phyloP scores from a whole-genome alignment of 176 grass and related monocot species.

The Carex kokanica region DNA sequence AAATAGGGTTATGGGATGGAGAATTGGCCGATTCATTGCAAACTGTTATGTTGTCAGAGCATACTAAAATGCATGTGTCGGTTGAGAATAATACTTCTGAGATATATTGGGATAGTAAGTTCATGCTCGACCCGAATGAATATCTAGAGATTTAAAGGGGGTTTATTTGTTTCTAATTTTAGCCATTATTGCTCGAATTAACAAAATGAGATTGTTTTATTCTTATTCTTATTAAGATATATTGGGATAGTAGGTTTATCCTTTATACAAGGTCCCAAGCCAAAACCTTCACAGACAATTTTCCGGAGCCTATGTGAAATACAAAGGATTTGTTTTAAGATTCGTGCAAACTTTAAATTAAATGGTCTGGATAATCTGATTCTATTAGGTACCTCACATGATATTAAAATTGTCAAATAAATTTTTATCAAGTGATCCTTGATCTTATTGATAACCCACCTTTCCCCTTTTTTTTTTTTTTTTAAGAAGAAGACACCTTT shows the following conservation, averaged over 20 bases:
- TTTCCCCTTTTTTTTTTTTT: no score
- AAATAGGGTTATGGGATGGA: constrained; percentile 68
- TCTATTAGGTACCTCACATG: no score
- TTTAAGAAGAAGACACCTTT: no score
- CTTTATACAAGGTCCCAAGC: background rate
- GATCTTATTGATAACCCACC: no score
- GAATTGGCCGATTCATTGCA: constrained; percentile 71
- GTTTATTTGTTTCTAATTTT: background rate
- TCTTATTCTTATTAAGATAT: background rate
- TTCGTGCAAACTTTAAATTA: no score
- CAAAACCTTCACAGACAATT: background rate
- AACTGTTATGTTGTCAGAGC: constrained; percentile 34
- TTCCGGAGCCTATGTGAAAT: no score
- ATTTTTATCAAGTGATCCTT: no score
- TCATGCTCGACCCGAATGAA: constrained; percentile 55
- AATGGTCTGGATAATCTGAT: no score
- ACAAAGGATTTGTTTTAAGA: no score
- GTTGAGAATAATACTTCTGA: constrained; percentile 37
- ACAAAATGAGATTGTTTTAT: background rate
- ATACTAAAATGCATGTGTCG: background rate
- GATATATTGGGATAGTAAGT: constrained; percentile 53
- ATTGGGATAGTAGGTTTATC: no score
- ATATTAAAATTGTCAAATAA: no score
- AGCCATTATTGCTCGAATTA: background rate
- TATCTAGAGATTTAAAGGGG: constrained; percentile 42